Evolutionary conservation across 768 basidiomycete genomes (phyloP).

Genomic region (Pleurotus giganteus): DNA sequence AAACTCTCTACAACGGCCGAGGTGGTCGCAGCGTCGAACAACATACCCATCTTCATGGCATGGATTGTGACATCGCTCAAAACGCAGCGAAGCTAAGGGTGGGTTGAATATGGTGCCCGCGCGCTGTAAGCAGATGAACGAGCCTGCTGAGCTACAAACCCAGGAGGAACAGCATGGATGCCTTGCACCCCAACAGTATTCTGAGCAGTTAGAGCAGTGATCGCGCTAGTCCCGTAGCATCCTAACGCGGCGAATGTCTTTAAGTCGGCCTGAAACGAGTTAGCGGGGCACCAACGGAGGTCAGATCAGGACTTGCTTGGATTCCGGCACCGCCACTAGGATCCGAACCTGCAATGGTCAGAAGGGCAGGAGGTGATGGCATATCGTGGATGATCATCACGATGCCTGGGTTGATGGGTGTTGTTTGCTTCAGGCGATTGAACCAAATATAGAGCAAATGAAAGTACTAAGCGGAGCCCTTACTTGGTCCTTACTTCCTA

Average conservation of each 20-base stretch:
- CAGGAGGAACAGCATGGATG: conserved; percentile 63
- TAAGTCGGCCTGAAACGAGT: conserved; percentile 66
- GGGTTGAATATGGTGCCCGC: conserved; percentile 3
- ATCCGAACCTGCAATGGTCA: conserved; percentile 83
- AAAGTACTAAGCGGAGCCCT: background rate
- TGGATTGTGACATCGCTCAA: conserved; percentile 67
- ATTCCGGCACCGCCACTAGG: conserved; percentile 88
- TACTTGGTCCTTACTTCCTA: conserved; percentile 24
- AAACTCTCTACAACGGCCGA: conserved; percentile 51
- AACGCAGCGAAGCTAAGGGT: conserved; percentile 62
- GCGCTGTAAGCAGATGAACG: background rate
- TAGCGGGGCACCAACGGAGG: background rate
- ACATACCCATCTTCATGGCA: conserved; percentile 91
- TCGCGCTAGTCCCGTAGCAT: conserved; percentile 77
- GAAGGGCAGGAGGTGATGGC: conserved; percentile 26
- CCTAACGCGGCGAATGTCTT: conserved; percentile 78
- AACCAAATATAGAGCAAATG: background rate
- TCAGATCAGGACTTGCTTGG: conserved; percentile 48
- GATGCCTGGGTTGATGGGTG: background rate
- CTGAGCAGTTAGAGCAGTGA: conserved; percentile 88
- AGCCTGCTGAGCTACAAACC: conserved; percentile 74
- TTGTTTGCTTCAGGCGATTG: background rate
- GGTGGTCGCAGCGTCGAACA: conserved; percentile 59
- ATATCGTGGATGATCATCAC: background rate
- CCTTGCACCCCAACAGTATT: conserved; percentile 84